Conservation (phyloP, 352 stramenopile genomes). For the Pythium utonaiense region DNA sequence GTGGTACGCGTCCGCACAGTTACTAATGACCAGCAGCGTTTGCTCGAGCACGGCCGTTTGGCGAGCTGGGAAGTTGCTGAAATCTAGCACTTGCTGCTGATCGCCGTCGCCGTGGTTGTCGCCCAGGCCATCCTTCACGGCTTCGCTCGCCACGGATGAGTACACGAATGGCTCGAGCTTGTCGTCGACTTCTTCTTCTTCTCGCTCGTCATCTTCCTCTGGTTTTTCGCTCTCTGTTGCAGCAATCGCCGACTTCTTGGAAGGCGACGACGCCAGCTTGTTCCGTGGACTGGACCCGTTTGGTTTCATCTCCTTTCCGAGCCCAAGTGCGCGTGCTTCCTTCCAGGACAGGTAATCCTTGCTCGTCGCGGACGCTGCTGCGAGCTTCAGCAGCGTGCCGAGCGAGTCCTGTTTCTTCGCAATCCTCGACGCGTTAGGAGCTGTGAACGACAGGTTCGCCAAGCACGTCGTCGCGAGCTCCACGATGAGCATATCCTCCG, state of each 20-base stretch:
- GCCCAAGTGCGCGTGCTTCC: slow-evolving; percentile 23
- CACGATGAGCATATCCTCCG: slow-evolving; percentile 59
- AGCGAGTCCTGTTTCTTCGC: slow-evolving; percentile 34
- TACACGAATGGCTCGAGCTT: slow-evolving; percentile 29
- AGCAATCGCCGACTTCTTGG: background rate
- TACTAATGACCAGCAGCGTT: slow-evolving; percentile 59
- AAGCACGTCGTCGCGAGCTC: slow-evolving; percentile 60
- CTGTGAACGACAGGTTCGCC: slow-evolving; percentile 62
- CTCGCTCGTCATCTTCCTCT: slow-evolving; percentile 1
- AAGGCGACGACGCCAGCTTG: background rate
- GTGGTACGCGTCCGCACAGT: slow-evolving; percentile 56
- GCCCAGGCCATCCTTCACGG: background rate
- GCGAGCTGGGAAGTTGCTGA: slow-evolving; percentile 51
- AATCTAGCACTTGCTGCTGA: slow-evolving; percentile 40
- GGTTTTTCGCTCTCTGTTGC: background rate
- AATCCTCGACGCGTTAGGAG: slow-evolving; percentile 43
- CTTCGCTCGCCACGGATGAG: background rate
- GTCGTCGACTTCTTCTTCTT: slow-evolving; percentile 29
- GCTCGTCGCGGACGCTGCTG: slow-evolving; percentile 32
- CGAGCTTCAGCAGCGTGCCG: slow-evolving; percentile 43
- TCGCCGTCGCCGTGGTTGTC: slow-evolving; percentile 20
- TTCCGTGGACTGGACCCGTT: background rate
- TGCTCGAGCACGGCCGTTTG: slow-evolving; percentile 66
- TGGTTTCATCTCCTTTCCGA: slow-evolving; percentile 1
- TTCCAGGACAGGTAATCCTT: slow-evolving; percentile 61